A percentile compares a stretch with the other conserved stretches of the same genome.
phyloP scores from a whole-genome alignment of 2,329 filamentous ascomycete genomes.

The Colletotrichum tropicale region DNA sequence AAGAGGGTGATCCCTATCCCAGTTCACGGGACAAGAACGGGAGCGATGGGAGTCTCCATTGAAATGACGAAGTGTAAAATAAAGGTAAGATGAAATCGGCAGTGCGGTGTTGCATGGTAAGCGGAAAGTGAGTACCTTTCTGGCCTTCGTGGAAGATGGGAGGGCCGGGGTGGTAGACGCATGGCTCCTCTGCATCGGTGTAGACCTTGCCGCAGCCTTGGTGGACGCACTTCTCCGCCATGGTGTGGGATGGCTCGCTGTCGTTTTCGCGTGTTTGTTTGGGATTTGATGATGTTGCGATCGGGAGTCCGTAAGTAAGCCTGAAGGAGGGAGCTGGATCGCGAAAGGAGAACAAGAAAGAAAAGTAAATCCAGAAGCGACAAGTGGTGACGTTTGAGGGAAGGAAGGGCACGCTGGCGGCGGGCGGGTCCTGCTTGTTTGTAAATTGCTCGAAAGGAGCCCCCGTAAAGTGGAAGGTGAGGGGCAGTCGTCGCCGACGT shows the following conservation, averaged over 20 bases:
- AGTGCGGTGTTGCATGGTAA: not conserved
- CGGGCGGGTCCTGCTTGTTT: not conserved
- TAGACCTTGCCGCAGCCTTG: conserved; percentile 93
- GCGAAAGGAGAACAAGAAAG: not conserved
- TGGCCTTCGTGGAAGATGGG: conserved; percentile 97
- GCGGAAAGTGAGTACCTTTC: conserved; percentile 70
- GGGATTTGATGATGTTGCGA: not conserved
- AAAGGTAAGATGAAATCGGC: conserved; percentile 4
- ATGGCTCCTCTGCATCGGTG: conserved; percentile 80
- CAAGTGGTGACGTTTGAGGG: conserved; percentile 4
- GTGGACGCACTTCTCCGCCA: conserved; percentile 91
- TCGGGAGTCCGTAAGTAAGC: not conserved
- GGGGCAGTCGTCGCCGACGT: conserved; percentile 11
- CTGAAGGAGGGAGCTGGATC: not conserved
- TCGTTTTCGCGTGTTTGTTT: not conserved
- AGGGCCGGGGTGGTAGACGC: conserved; percentile 90
- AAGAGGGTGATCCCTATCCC: not conserved
- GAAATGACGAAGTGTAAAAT: not conserved
- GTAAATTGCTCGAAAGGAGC: conserved; percentile 7
- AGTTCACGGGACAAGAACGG: not conserved
- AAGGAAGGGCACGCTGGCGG: not conserved
- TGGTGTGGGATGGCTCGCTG: conserved; percentile 33
- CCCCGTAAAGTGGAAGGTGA: not conserved
- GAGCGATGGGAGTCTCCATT: conserved; percentile 9
- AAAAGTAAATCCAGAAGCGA: not conserved